Conservation (phyloP, 2,329 filamentous ascomycete genomes). For the Rhinocladiella mackenziei region DNA sequence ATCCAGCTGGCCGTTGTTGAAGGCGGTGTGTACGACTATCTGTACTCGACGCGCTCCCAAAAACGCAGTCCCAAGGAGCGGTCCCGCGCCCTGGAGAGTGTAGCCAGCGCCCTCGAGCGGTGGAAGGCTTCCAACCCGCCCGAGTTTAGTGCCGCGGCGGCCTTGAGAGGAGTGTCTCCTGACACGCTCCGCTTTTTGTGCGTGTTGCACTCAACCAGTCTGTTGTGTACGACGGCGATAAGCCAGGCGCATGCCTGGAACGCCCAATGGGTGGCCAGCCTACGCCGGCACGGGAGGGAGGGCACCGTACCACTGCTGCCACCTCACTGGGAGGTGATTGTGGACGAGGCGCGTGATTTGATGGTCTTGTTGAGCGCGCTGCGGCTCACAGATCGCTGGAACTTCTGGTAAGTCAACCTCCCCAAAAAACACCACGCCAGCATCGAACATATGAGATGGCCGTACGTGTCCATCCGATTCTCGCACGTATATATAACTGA, state of each 20-base stretch:
- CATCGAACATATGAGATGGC: not conserved
- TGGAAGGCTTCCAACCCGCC: conserved; percentile 19
- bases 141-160: conserved; percentile 9
- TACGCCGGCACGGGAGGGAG: conserved; percentile 8
- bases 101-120: conserved; percentile 12
- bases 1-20: conserved; percentile 22
- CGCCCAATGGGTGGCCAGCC: conserved; percentile 10
- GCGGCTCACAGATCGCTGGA: conserved; percentile 8
- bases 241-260: conserved; percentile 19
- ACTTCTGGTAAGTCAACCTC: conserved; percentile 16
- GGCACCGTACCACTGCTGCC: conserved; percentile 2
- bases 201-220: conserved; percentile 14
- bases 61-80: conserved; percentile 17
- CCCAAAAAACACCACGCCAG: not conserved
- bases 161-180: conserved; percentile 3
- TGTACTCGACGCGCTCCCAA: conserved; percentile 17
- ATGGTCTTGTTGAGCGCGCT: conserved; percentile 7
- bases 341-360: conserved; percentile 16
- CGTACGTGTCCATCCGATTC: not conserved
- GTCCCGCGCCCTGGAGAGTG: conserved; percentile 11
- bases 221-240: conserved; percentile 13
- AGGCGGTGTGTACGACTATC: conserved; percentile 24
- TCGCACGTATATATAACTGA: not conserved
- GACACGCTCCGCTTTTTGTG: conserved; percentile 6
- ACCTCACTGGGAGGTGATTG: conserved; percentile 11